Conservation (phyloP, 1,284 basidiomycete genomes). For the Agroathelia rolfsii region DNA sequence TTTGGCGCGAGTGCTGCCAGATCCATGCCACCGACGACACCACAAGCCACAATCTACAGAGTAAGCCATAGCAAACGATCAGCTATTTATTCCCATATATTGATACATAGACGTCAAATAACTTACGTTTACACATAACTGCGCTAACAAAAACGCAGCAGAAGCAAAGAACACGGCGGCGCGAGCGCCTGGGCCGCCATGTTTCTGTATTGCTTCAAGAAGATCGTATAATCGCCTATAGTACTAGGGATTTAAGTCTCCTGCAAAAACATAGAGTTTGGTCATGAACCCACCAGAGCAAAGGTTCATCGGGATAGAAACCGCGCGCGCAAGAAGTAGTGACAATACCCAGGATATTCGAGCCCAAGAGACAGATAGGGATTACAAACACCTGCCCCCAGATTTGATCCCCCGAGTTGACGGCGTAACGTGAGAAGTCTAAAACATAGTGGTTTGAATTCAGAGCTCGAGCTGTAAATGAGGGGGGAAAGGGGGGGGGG, state of each 20-base stretch:
- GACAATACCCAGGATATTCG: constrained; percentile 24
- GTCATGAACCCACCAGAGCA: constrained; percentile 18
- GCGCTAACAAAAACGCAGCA: constrained; percentile 21
- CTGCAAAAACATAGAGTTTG: background rate
- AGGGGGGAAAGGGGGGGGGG: too few relatives aligned
- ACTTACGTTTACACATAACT: constrained; percentile 20
- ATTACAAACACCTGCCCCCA: constrained; percentile 24
- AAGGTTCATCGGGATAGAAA: constrained; percentile 21
- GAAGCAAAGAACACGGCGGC: constrained; percentile 24
- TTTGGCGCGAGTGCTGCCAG: constrained; percentile 17
- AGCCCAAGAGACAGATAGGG: constrained; percentile 21
- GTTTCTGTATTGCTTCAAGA: constrained; percentile 20
- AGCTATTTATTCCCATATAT: background rate
- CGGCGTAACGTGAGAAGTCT: constrained; percentile 26
- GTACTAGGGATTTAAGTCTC: background rate
- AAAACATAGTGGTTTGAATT: background rate
- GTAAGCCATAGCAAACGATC: background rate
- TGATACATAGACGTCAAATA: background rate
- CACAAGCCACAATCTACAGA: constrained; percentile 18
- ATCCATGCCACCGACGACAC: constrained; percentile 23
- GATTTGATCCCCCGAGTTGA: constrained; percentile 20
- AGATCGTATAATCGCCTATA: constrained; percentile 24
- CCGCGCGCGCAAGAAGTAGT: constrained; percentile 23
- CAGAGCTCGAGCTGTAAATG: too few relatives aligned
- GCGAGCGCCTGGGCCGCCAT: constrained; percentile 18